Evolutionary conservation across 495 filamentous ascomycete genomes (phyloP).

Genomic region (Tuber aestivum): DNA sequence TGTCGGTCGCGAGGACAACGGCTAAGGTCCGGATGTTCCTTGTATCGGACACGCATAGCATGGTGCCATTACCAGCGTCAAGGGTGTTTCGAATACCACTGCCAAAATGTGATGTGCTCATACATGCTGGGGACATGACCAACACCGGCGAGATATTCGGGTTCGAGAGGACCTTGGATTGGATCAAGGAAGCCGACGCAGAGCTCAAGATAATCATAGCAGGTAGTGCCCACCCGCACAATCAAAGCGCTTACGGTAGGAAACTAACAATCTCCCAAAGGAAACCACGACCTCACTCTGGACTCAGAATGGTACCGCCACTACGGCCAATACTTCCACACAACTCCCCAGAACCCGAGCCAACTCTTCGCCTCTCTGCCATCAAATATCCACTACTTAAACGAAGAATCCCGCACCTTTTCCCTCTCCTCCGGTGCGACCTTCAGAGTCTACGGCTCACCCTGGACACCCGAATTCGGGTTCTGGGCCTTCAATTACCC

Average conservation of each 20-base stretch:
- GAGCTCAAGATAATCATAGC: slow-evolving; percentile 28
- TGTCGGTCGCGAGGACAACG: neutral
- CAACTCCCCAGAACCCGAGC: neutral
- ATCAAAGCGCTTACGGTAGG: neutral
- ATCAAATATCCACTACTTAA: slow-evolving; percentile 10
- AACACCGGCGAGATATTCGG: slow-evolving; percentile 1
- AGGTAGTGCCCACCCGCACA: neutral
- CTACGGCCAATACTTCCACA: neutral
- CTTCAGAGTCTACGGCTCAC: slow-evolving; percentile 21
- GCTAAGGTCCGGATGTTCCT: slow-evolving; percentile 19
- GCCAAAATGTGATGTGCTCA: slow-evolving; percentile 21
- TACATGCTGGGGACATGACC: slow-evolving; percentile 23
- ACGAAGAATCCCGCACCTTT: slow-evolving; percentile 18
- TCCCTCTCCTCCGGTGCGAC: slow-evolving; percentile 2
- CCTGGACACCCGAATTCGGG: slow-evolving; percentile 10
- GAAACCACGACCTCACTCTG: slow-evolving; percentile 23
- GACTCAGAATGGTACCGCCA: slow-evolving; percentile 11
- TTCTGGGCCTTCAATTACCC: slow-evolving; percentile 18
- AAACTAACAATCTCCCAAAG: neutral
- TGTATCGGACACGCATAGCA: slow-evolving; percentile 22
- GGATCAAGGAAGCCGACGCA: slow-evolving; percentile 14
- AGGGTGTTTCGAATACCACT: slow-evolving; percentile 19
- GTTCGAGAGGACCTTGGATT: slow-evolving; percentile 10
- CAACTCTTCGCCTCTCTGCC: slow-evolving; percentile 13
- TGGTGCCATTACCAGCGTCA: neutral